Evolutionary conservation across 108 stramenopile genomes (phyloP), one percentile per base, ranked within the genome.

Genomic region (Tribonema minus): DNA sequence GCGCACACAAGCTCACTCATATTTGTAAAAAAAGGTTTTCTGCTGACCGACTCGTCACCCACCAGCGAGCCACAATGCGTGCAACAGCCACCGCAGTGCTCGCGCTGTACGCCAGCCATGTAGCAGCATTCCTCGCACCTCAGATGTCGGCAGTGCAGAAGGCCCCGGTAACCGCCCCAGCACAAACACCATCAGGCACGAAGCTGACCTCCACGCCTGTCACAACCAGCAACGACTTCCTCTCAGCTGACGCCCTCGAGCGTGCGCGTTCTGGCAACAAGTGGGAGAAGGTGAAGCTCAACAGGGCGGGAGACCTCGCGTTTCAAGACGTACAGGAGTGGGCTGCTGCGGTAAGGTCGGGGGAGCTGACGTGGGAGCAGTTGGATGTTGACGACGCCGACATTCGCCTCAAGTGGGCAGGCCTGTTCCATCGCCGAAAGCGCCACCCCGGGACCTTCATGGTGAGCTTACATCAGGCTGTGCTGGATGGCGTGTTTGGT

Each of bases 371-470:
- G 7, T 80, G 79, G 79, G 79, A 80, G 33, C 67, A 80, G 37
- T 54, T 80, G n/a, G 32, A 58, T 41, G 35, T 66, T 28, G 90
- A 88, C 68, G 95, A 94, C 84, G 72, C 93, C 32, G 92, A 94
- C 80, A 88, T 86, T 84, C 88, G 95, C 2, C 81, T 96, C 4
- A 96, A 96, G 86, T 96, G 86, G 81, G 93, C 91, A 2, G 95
- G 95, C 37, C 89, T 96, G 87, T 88, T 96, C 28, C 93, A 93
- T 84, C 86, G 95, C 41, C 79, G 85, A 64, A 96, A 94, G 86
- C 90, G 92, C 26, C 94, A 93, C 37, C 95, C 95, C 1, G 95
- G 95, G 29, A 91, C 91, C 69, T 96, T 96, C 89, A 93, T 96
- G 93, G 91, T 94, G 91, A 87, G 93, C 29, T 41, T 41, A 0